Base-by-base conservation (phyloP, 2,329 filamentous ascomycete genomes). In the Tympanopsis confertula region DNA sequence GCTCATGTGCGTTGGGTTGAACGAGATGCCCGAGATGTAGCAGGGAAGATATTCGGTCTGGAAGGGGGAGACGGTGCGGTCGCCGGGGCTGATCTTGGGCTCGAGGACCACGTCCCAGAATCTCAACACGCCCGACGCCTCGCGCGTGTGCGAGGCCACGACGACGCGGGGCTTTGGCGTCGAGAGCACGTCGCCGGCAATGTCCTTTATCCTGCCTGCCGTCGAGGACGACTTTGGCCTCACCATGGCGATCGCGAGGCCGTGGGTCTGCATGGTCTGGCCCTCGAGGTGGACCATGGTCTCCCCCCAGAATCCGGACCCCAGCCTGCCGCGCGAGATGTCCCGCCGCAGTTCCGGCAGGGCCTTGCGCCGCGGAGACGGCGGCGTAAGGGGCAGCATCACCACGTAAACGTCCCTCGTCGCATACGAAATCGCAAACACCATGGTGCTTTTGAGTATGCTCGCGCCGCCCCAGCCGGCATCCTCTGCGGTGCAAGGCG, bases 231-330 rank as follows among this genome's bases (percentile, higher is more conserved):
- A 44, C 38, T 61, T 62, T 2, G 63, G 57, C 44, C 60, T 63
- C 22, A 69, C 52, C 17, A 76, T 45, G 2, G 66, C 68, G 40
- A 81, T 66, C 2, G 75, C 69, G 10, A 80, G 50, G 4, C 71
- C 71, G 41, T 74, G 63, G 20, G 69, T 70, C 19, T 62, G 57
- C 42, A 62, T 69, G 35, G 60, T 57, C 48, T 75, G 72, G 1
- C 75, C 74, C 14, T 56, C 56, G 5, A 82, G 62, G 10, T 68
- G 50, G 2, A 68, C 61, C 18, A 81, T 54, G 0, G 65, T 68
- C 54, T 81, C 76, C 5, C 74, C 74, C 74, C 76, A 81, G n/a
- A 65, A 66, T 28, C 75, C 74, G 20, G 67, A 72, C 14, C 76
- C 76, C 24, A 69, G 69, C 42, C 64, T 68, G 15, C 65, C 69